phyloP scores from a whole-genome alignment of 352 stramenopile species.

The Pythium aquatile region DNA sequence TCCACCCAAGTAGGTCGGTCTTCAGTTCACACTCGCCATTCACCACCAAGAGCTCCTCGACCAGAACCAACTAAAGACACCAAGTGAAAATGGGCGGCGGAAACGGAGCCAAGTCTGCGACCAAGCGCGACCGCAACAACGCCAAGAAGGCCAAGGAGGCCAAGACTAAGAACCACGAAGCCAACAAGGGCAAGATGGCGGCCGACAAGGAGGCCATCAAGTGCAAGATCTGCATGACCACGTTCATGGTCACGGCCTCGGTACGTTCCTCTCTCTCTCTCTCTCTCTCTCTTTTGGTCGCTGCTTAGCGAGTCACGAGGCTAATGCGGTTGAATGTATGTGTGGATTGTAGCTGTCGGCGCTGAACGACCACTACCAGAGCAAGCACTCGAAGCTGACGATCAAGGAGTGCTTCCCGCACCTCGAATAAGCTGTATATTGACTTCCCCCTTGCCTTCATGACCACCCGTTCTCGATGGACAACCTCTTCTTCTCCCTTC shows the following conservation, averaged over 20 bases:
- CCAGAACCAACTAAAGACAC: background rate
- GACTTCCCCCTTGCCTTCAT: background rate
- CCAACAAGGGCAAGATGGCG: conserved; percentile 81
- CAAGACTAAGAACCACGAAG: conserved; percentile 78
- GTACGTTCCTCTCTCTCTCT: conserved; percentile 39
- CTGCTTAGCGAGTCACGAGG: background rate
- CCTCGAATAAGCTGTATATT: conserved; percentile 23
- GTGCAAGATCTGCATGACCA: conserved; percentile 89
- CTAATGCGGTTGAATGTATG: background rate
- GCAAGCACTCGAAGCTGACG: conserved; percentile 72
- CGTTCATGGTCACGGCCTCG: conserved; percentile 82
- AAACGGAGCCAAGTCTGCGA: conserved; percentile 80
- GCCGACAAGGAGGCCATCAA: conserved; percentile 77
- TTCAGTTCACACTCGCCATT: background rate
- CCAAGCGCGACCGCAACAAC: conserved; percentile 82
- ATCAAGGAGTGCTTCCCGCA: conserved; percentile 75
- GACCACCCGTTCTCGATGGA: background rate
- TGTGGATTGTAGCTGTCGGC: conserved; percentile 39
- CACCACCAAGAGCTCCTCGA: background rate
- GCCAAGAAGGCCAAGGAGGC: conserved; percentile 84
- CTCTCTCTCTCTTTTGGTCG: conserved; percentile 1
- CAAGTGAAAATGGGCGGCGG: conserved; percentile 68
- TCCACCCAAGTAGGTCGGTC: conserved; percentile 18
- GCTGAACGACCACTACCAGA: conserved; percentile 81
- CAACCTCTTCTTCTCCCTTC: background rate